Conservation (phyloP, 2,329 filamentous ascomycete genomes). For the Volutella citrinella region DNA sequence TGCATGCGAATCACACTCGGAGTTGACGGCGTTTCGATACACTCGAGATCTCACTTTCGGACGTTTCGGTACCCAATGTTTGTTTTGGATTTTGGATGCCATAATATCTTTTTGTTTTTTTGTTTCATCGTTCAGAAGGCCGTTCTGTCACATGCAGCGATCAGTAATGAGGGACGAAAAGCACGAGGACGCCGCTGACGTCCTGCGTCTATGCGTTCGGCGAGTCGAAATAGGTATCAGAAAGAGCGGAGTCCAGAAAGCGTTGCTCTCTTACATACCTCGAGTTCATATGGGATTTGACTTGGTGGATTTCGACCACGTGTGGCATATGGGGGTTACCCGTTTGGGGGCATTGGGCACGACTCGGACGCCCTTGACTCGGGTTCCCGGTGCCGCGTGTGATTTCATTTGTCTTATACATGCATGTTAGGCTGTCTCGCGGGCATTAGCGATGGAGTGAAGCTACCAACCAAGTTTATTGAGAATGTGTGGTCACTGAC, state of each 20-base stretch:
- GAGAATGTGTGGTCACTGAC: slow-evolving; percentile 12
- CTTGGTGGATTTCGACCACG: slow-evolving; percentile 15
- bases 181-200: slow-evolving; percentile 17
- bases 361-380: slow-evolving; percentile 18
- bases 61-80: slow-evolving; percentile 19
- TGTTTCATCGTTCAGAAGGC: too few species aligned
- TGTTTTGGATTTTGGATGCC: slow-evolving; percentile 21
- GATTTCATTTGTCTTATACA: slow-evolving; percentile 24
- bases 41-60: slow-evolving; percentile 20
- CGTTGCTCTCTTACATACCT: slow-evolving; percentile 22
- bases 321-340: slow-evolving; percentile 9
- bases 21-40: slow-evolving; percentile 21
- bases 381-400: slow-evolving; percentile 9
- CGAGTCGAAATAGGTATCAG: slow-evolving; percentile 23
- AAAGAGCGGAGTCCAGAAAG: slow-evolving; percentile 21
- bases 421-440: slow-evolving; percentile 25
- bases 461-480: slow-evolving; percentile 11
- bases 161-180: slow-evolving; percentile 25
- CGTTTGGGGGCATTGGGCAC: slow-evolving; percentile 13
- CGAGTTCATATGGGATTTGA: slow-evolving; percentile 21
- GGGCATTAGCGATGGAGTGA: slow-evolving; percentile 24
- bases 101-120: slow-evolving; percentile 24
- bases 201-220: slow-evolving; percentile 24
- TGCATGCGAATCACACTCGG: slow-evolving; percentile 16
- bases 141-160: slow-evolving; percentile 20